Evolutionary conservation across 2,329 filamentous ascomycete genomes (phyloP).

Genomic region (Paraphoma chrysanthemicola): DNA sequence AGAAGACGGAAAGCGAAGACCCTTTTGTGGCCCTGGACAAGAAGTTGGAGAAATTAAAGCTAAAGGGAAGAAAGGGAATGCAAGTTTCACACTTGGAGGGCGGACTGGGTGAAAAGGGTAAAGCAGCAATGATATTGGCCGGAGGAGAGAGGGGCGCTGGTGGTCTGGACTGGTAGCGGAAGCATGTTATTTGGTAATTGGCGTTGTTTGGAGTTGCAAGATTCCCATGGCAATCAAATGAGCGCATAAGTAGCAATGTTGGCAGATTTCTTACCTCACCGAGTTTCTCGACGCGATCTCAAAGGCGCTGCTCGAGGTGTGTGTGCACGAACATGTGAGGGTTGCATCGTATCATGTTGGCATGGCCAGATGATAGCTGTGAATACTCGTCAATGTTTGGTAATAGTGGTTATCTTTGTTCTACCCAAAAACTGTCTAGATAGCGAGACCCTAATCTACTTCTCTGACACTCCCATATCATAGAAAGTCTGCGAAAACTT

Average conservation of each 20-base stretch:
- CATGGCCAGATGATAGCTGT: too few relatives aligned
- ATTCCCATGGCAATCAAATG: background rate
- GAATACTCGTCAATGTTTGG: too few relatives aligned
- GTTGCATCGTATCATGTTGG: too few relatives aligned
- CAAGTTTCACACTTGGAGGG: constrained; percentile 54
- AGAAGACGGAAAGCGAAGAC: constrained; percentile 69
- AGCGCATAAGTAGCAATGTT: too few relatives aligned
- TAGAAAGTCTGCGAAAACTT: too few relatives aligned
- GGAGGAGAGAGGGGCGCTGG: constrained; percentile 53
- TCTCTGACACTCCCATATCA: too few relatives aligned
- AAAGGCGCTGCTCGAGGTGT: too few relatives aligned
- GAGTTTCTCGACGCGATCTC: background rate
- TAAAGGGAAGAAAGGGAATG: constrained; percentile 61
- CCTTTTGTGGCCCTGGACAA: constrained; percentile 65
- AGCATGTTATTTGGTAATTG: background rate
- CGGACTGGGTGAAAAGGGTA: constrained; percentile 53
- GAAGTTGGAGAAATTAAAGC: constrained; percentile 55
- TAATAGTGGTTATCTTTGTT: too few relatives aligned
- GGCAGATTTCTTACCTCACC: background rate
- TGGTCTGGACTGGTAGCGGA: constrained; percentile 54
- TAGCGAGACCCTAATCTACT: too few relatives aligned
- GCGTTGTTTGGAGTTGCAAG: constrained; percentile 1
- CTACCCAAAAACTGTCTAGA: too few relatives aligned
- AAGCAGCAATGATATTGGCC: constrained; percentile 53
- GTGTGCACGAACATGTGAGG: too few relatives aligned